Base-by-base conservation (phyloP, 1,139 yeast species). In the Waltiozyma sp. region DNA sequence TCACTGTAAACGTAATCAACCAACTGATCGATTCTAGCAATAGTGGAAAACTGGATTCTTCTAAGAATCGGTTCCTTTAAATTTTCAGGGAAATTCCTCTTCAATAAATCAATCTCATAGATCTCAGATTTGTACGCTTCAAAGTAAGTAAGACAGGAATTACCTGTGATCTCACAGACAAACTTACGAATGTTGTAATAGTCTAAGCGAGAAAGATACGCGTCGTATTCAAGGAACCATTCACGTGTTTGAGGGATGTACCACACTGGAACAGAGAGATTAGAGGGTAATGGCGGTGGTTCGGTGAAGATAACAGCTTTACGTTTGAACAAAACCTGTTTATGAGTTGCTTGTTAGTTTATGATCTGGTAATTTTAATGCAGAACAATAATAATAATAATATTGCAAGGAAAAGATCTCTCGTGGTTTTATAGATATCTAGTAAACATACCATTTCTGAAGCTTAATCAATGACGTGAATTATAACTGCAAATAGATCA, bases 131-230 rank as follows among this genome's bases (percentile, higher is more conserved):
- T 77, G 40, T 76, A 69, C 0, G 98, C 98, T 57, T 91, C 94
- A 59, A 88, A 88, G 60, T 77, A 91, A 0, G 96, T 86, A 45
- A 89, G 70, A 55, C 95, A 83, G 18, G 96, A 83, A 56, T 88
- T 87, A 23, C 98, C 98, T 0, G 96, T 87, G 44, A 91, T 82
- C 65, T 91, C 98, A 65, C 97, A 91, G 7, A 88, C 94, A 64
- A 91, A 91, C 59, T 86, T 83, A 51, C 78, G 77, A 47, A 78
- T 73, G 49, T 72, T 73, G 61, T 82, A 84, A 60, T 80, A 83
- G 59, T 83, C 88, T 66, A 82, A 63, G 43, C 89, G 64, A 16
- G 64, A 63, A 45, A 91, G 65, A 58, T 85, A 91, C 11, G 78
- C 86, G 43, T 82, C 88, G 59, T 91, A 91, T 13, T 69, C 67